Base-by-base conservation (phyloP, 352 stramenopile species). In the Plasmopara muralis region DNA sequence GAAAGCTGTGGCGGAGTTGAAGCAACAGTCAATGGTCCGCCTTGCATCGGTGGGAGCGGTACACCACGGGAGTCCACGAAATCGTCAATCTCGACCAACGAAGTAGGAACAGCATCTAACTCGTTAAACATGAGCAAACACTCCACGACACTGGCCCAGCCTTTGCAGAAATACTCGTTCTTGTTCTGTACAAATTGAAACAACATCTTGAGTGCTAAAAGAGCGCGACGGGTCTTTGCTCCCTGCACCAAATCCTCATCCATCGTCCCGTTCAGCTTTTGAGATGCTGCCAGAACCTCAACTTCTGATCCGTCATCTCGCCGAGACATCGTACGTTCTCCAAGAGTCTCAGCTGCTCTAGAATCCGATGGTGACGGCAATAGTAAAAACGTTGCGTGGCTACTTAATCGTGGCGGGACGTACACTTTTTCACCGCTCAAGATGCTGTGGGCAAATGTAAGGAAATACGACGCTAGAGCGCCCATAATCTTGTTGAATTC, bases 51-150 rank as follows among this genome's bases (percentile, higher is more conserved):
- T 34, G 83, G 83, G 14, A 94, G 49, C 12, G 83, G 83, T 9
- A 94, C 83, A 20, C 83, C 83, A 0, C 81, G 77, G 0, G 77
- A 83, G 39, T 94, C 83, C 13, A 93, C 83, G 60, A 93, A 93
- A 56, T 93, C 83, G 48, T 94, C 83, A 53, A 92, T 92, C 64
- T 94, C 83, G 34, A 91, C 82, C n/a, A 94, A 57, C 14, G 83
- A 93, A 3, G 77, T 89, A 13, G 83, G 83, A 18, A 90, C 72
- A 0, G 85, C 81, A 45, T 94, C 84, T 15, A 94, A 57, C 59
- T 92, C 83, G 53, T 94, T 94, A 50, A 94, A 93, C 76, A 93
- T 88, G 28, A 94, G 67, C 52, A 93, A 70, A 43, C 82, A 92
- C 51, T 94, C 84, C 35, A 92, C 70, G 5, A 94, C 77, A 28